Evolutionary conservation across 179 eudicot genomes (phyloP).

Genomic region (Heliamphora pulchella): DNA sequence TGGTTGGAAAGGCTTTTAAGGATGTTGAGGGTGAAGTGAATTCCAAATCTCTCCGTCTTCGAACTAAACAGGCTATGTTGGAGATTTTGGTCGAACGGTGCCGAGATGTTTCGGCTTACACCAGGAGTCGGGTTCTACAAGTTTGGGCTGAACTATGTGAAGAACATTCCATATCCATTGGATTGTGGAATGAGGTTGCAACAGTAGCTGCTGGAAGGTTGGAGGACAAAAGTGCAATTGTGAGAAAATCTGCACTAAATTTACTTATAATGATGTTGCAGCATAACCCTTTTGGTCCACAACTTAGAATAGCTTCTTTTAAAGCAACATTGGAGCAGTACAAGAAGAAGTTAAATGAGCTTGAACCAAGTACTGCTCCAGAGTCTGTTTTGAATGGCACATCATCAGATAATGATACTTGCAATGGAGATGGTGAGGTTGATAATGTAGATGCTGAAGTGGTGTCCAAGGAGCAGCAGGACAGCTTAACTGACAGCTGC

Average conservation of each 20-base stretch:
- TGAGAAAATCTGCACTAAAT: conserved; percentile 85
- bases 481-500: conserved; percentile 71
- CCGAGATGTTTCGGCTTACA: conserved; percentile 93
- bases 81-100: conserved; percentile 84
- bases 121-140: conserved; percentile 90
- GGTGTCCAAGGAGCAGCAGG: conserved; percentile 33
- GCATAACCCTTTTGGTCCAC: conserved; percentile 98
- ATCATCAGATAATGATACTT: conserved; percentile 32
- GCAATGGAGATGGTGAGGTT: conserved; percentile 51
- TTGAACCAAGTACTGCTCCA: conserved; percentile 47
- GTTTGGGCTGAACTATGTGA: conserved; percentile 94
- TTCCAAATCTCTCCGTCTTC: conserved; percentile 71
- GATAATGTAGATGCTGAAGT: conserved; percentile 34
- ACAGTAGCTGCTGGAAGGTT: conserved; percentile 85
- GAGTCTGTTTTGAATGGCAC: conserved; percentile 34
- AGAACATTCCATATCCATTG: conserved; percentile 83
- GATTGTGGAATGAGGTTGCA: conserved; percentile 94
- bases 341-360: conserved; percentile 64
- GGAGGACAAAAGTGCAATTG: conserved; percentile 92
- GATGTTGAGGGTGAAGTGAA: conserved; percentile 86
- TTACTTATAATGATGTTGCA: conserved; percentile 85
- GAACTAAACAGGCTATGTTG: conserved; percentile 96
- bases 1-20: conserved; percentile 76
- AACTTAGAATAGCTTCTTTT: conserved; percentile 74
- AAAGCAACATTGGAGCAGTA: conserved; percentile 82